Evolutionary conservation across 2,329 filamentous ascomycete species (phyloP).

Genomic region (Corinectria fuckeliana): DNA sequence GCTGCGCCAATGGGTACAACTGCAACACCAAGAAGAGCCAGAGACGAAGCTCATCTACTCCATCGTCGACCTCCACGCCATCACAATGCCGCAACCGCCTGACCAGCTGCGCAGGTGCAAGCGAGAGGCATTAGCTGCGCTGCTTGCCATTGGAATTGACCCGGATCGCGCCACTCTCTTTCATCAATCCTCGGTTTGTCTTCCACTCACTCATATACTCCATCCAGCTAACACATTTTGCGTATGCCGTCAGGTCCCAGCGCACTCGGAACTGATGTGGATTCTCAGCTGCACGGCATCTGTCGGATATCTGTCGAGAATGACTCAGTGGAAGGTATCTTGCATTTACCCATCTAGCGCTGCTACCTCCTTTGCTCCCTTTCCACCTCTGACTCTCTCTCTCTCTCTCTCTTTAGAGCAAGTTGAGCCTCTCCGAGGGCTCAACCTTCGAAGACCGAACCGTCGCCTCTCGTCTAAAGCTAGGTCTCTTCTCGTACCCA

Average conservation of each 20-base stretch:
- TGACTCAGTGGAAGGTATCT: slow-evolving; percentile 97
- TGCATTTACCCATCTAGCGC: no score
- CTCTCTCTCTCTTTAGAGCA: no score
- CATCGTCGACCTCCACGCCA: slow-evolving; percentile 91
- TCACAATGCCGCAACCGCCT: slow-evolving; percentile 77
- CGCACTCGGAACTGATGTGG: slow-evolving; percentile 95
- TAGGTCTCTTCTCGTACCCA: slow-evolving; percentile 94
- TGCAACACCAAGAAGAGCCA: slow-evolving; percentile 69
- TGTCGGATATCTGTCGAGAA: slow-evolving; percentile 92
- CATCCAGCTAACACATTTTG: neutral
- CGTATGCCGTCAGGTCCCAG: slow-evolving; percentile 61
- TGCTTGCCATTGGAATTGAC: slow-evolving; percentile 85
- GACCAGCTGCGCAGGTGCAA: slow-evolving; percentile 67
- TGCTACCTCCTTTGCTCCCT: neutral
- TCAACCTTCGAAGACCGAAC: slow-evolving; percentile 63
- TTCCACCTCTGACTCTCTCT: slow-evolving; percentile 11
- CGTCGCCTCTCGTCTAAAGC: slow-evolving; percentile 70
- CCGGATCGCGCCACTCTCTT: slow-evolving; percentile 81
- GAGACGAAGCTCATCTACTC: slow-evolving; percentile 76
- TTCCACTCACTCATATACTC: neutral
- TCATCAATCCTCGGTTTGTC: slow-evolving; percentile 75
- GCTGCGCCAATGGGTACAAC: slow-evolving; percentile 80
- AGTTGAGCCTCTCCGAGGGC: slow-evolving; percentile 69
- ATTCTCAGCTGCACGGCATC: slow-evolving; percentile 90
- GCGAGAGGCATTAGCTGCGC: slow-evolving; percentile 76